phyloP scores from a whole-genome alignment of 1,139 yeast species.

The Waltiozyma sp. region DNA sequence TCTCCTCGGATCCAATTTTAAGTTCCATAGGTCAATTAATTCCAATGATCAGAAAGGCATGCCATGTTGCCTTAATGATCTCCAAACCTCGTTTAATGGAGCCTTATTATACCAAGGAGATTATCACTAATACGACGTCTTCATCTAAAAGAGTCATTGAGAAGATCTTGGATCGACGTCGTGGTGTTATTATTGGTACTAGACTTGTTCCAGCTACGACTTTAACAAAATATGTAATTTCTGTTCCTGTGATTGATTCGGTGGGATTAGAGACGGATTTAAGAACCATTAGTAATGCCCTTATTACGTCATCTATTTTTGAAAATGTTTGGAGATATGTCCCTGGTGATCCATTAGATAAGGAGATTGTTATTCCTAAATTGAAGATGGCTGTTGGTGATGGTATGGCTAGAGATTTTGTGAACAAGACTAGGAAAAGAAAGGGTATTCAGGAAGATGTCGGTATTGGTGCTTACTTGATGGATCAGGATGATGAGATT shows the following conservation, averaged over 20 bases:
- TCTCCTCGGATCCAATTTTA: constrained; percentile 37
- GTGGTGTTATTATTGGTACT: constrained; percentile 50
- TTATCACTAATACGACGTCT: constrained; percentile 38
- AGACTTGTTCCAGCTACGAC: constrained; percentile 68
- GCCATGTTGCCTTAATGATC: constrained; percentile 69
- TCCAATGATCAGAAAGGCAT: constrained; percentile 76
- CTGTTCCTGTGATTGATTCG: constrained; percentile 81
- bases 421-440: constrained; percentile 76
- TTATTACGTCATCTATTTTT: constrained; percentile 57
- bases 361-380: constrained; percentile 48
- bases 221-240: constrained; percentile 49
- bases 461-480: constrained; percentile 45
- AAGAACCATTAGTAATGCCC: constrained; percentile 69
- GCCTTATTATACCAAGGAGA: constrained; percentile 61
- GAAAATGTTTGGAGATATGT: constrained; percentile 61
- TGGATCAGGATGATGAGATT: background rate
- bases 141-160: constrained; percentile 36
- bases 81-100: constrained; percentile 78
- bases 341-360: constrained; percentile 88
- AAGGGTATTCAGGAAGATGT: constrained; percentile 84
- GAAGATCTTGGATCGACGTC: constrained; percentile 45
- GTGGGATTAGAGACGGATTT: constrained; percentile 84
- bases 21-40: constrained; percentile 67
- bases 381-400: constrained; percentile 63
- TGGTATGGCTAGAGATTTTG: constrained; percentile 79